Base-by-base conservation (phyloP, 805 yeast species). In the Zygosaccharomyces gambellarensis region DNA sequence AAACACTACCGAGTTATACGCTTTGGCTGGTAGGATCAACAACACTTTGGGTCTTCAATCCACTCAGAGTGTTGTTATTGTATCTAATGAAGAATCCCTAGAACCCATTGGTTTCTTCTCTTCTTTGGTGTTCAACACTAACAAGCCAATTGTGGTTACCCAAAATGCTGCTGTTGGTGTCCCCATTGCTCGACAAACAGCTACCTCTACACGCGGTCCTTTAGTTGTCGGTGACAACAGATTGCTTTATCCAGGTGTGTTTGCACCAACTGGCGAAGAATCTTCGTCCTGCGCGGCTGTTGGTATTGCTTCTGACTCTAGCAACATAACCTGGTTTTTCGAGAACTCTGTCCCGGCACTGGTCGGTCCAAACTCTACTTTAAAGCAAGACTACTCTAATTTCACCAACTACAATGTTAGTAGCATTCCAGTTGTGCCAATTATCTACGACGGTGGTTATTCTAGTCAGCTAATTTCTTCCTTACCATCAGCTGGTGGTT, bases 31-130 rank as follows among this genome's bases (percentile, higher is more conserved):
- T 3, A 23, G 40, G 5, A 50, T 58, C 27, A 60, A 61, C 41
- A 31, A 39, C 7, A 48, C 58, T 8, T 27, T 60, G 49, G 30
- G 32, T 14, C 46, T 46, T 12, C 49, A 44, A 23, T 11, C 46
- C 3, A 52, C 48, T 39, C 40, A 43, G 42, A 62, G 62, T 39
- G 62, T 62, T 14, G 63, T 64, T n/a, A 54, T 63, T 21, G 54
- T 57, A n/a, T 57, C 62, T 29, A 51, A 50, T 49, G 36, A 50
- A 32, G 48, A 51, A 5, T 61, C 68, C 10, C 43, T 64, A 28
- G 67, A 62, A 43, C 50, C 61, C 5, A 47, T 64, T 4, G 59
- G 63, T 3, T 63, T 63, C 53, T 64, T 61, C 51, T 50, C 56
- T 22, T 49, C 59, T 4, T 34, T 62, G 14, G 52, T 59, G 14